Base-by-base conservation (phyloP, 2,329 filamentous ascomycete genomes). In the Cladosporium oxysporum region DNA sequence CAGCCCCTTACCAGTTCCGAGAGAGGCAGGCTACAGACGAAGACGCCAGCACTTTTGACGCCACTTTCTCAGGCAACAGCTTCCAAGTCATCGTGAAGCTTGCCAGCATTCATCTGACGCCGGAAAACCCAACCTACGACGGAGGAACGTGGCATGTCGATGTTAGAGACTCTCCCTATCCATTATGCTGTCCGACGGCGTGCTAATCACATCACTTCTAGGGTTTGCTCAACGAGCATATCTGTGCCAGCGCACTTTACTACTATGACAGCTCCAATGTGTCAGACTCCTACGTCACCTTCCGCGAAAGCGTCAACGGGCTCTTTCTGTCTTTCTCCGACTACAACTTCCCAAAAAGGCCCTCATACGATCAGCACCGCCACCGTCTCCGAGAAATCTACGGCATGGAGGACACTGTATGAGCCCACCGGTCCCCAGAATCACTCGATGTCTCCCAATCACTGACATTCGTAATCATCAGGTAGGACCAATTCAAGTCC, bases 11-110 rank as follows among this genome's bases (percentile, higher is more conserved):
- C 31, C 1, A 33, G 11, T 11, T 11, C 11, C 31, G 49, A 5
- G 16, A 3, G 23, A 52, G 21, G 11, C 7, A 1, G 2, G 8
- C 49, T 5, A 6, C 1, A 4, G 23, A 52, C 6, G 23, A 52
- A 11, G 4, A 52, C 3, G 23, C 16, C 12, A 18, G 12, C 11
- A 28, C 2, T 4, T 52, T 52, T 21, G 11, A 29, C 3, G 12
- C 29, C 4, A 28, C 49, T 0, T 52, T 52, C 21, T 29, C 49
- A 7, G 16, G 12, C 4, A 18, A 18, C 4, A 52, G 29, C 5
- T 11, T 52, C 3, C 88, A 91, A 70, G 75, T 90, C 41, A 87
- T 90, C 59, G 83, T 89, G 35, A 89, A 90, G 71, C 79, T 91
- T 68, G 82, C 85, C 1, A 83, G 81, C 47, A 84, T 89, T 60